A percentile compares a stretch with the other conserved stretches of the same genome.
These are phyloP conservation scores for Orbilia javanica DNA, from an alignment of 2,329 filamentous ascomycete genomes.

Conservation along the genomic window DNA sequence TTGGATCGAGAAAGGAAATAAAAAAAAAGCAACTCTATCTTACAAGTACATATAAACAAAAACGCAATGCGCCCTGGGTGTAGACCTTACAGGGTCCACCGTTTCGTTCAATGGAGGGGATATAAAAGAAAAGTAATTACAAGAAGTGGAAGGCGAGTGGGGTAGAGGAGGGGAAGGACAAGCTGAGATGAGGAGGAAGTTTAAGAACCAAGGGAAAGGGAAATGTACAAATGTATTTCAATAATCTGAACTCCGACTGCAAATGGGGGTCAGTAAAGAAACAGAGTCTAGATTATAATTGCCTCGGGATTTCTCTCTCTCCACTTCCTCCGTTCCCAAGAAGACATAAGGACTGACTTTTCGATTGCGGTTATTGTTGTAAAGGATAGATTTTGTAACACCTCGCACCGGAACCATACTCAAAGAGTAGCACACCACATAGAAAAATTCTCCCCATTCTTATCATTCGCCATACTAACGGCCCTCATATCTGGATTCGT, in stretches of 20 bases:
- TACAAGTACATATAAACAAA: conserved; percentile 55
- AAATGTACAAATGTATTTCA: conserved; percentile 9
- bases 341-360: conserved; percentile 14
- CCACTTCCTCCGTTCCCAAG: background rate
- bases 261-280: conserved; percentile 6
- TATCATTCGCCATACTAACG: conserved; percentile 1
- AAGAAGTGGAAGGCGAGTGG: conserved; percentile 47
- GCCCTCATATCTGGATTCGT: conserved; percentile 1
- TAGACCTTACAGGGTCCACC: conserved; percentile 22
- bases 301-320: conserved; percentile 1
- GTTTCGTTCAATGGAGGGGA: conserved; percentile 17
- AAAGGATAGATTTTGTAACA: background rate
- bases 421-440: background rate
- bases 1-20: conserved; percentile 1
- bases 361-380: background rate
- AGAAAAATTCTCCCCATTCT: conserved; percentile 3
- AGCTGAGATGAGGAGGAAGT: background rate
- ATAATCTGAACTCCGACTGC: conserved; percentile 37
- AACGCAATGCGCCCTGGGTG: conserved; percentile 15
- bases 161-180: background rate
- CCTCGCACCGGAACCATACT: conserved; percentile 5
- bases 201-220: background rate
- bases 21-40: conserved; percentile 42
- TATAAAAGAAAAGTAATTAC: conserved; percentile 53
- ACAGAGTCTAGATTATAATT: conserved; percentile 45